Base-by-base conservation (phyloP, 805 yeast genomes). In the Candida chilensis region DNA sequence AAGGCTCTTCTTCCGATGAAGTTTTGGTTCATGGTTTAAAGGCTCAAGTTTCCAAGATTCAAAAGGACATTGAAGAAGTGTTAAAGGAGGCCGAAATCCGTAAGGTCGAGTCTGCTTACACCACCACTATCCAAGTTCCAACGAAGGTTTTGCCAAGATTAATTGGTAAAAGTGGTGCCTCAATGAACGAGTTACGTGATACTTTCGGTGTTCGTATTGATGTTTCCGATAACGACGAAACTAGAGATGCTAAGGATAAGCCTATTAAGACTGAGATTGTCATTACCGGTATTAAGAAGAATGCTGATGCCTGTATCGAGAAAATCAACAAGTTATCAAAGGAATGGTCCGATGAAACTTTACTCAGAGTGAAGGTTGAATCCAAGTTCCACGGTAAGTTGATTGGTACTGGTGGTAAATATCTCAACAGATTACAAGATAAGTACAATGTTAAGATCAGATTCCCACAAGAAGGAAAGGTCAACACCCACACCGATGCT, bases 111-210 rank as follows among this genome's bases (percentile, higher is more conserved):
- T 53, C 62, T 33, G 60, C 64, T 27, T 64, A 64, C 54, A 44
- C 48, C 34, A 49, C 68, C 12, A 57, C 71, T 13, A 54, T 79
- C 31, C 64, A 62, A 18, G 76, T 86, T 48, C 94, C 96, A 37
- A 54, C 75, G 2, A 58, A 65, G 30, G 71, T 75, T 28, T 60
- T 90, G 36, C 70, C 92, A 17, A 77, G 92, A 56, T 65, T 94
- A 32, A 86, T 92, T 53, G 99, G 99, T 41, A 82, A 80, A 50
- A 82, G 74, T 37, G 98, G 99, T 33, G 60, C 84, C 26, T 74
- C 76, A 48, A 58, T 92, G 47, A 71, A 73, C 41, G 61, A 71
- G 29, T 52, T 86, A 36, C 69, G 81, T 38, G 84, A 81, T 7
- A 80, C 82, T 45, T 85, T 65, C 44, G 85, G 78, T 28, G 85